Evolutionary conservation across 768 basidiomycete species (phyloP).

Genomic region (Fomitopsis serialis): DNA sequence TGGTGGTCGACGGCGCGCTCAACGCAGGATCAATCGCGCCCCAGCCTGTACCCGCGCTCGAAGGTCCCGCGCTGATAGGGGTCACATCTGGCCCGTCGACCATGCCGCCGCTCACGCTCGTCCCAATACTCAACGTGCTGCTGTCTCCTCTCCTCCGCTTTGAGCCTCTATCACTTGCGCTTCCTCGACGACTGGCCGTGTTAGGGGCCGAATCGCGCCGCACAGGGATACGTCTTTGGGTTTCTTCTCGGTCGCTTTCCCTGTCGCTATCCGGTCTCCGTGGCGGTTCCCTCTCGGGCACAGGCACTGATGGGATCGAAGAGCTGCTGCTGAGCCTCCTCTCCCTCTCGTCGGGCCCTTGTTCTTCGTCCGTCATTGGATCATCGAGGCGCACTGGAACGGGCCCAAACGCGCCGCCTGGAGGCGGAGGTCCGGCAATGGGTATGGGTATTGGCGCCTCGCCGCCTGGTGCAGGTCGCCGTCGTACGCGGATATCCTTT

Average conservation of each 20-base stretch:
- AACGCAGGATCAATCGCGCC: slow-evolving; percentile 26
- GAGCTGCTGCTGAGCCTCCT: slow-evolving; percentile 1
- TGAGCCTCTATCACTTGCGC: slow-evolving; percentile 16
- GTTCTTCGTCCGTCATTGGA: slow-evolving; percentile 16
- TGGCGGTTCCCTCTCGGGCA: slow-evolving; percentile 11
- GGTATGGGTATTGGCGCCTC: slow-evolving; percentile 18
- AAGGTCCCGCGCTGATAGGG: slow-evolving; percentile 5
- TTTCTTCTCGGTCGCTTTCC: slow-evolving; percentile 12
- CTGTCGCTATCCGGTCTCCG: slow-evolving; percentile 9
- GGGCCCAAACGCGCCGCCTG: slow-evolving; percentile 12
- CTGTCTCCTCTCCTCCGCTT: slow-evolving; percentile 22
- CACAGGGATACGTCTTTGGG: background rate
- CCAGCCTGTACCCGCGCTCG: slow-evolving; percentile 11
- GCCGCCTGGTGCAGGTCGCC: slow-evolving; percentile 46
- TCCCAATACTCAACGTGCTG: slow-evolving; percentile 14
- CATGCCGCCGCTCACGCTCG: background rate
- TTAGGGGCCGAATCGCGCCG: background rate
- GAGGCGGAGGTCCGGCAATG: slow-evolving; percentile 15
- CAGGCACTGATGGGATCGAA: background rate
- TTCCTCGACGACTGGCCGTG: slow-evolving; percentile 11
- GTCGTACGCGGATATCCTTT: slow-evolving; percentile 84
- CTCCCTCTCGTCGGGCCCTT: slow-evolving; percentile 11
- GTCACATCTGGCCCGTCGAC: background rate
- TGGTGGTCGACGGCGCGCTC: slow-evolving; percentile 15
- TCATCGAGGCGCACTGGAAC: slow-evolving; percentile 17